These are phyloP conservation scores for Eucalyptus rudis DNA, from an alignment of 345 rosid species.

Conservation along the genomic window DNA sequence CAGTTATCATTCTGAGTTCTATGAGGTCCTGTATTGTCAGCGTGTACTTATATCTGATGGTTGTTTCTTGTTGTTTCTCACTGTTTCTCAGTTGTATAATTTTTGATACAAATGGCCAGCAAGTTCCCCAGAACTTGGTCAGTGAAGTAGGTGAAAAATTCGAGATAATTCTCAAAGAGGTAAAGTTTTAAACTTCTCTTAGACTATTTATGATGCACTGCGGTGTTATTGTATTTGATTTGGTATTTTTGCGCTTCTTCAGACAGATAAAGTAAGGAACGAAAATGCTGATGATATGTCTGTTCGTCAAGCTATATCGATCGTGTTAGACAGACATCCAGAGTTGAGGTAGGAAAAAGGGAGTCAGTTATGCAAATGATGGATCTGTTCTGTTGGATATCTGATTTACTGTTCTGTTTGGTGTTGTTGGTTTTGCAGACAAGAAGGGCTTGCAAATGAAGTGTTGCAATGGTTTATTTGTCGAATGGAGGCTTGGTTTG, in stretches of 20 bases:
- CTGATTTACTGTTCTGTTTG: not conserved
- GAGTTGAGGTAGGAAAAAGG: constrained; percentile 47
- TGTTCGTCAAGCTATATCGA: constrained; percentile 66
- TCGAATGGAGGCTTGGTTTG: constrained; percentile 97
- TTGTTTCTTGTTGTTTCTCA: not conserved
- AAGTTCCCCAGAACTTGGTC: constrained; percentile 54
- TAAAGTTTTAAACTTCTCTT: not conserved
- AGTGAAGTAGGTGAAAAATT: constrained; percentile 65
- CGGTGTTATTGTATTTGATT: not conserved
- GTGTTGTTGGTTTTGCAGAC: constrained; percentile 20
- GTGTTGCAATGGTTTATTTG: constrained; percentile 89
- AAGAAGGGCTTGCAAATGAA: constrained; percentile 63
- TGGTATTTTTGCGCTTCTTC: not conserved
- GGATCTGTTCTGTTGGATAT: not conserved
- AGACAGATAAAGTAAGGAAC: constrained; percentile 80
- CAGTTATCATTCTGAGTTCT: not conserved
- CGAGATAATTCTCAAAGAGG: constrained; percentile 77
- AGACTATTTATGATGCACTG: not conserved
- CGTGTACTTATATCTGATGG: not conserved
- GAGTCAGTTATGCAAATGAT: not conserved
- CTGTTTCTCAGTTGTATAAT: constrained; percentile 37
- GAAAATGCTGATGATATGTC: constrained; percentile 67
- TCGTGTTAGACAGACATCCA: constrained; percentile 63
- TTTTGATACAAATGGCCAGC: constrained; percentile 49
- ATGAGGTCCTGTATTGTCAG: not conserved